Base-by-base conservation (phyloP, 2,329 filamentous ascomycete genomes). In the Scedosporium dehoogii region DNA sequence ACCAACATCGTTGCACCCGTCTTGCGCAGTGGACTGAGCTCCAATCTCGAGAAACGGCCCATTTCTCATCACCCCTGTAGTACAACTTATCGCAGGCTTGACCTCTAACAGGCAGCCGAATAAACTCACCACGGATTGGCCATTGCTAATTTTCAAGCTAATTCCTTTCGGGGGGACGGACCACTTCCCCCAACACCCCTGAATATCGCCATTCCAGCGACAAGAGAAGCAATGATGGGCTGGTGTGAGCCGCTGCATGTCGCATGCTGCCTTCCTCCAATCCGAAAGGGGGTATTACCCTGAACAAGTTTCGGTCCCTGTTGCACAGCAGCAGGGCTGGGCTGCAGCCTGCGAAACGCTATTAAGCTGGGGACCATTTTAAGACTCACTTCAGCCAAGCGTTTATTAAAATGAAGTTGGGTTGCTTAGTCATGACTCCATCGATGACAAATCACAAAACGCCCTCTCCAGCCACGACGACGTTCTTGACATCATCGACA, bases 351-450 rank as follows among this genome's bases (percentile, higher is more conserved):
- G 6, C 5, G 18, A 46, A n/a, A n/a, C n/a, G n/a, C n/a, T n/a
- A n/a, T n/a, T n/a, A 48, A 48, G 44, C n/a, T n/a, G n/a, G n/a
- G 44, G 7, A 21, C 6, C 44, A n/a, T 21, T 18, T 9, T 18
- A 9, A 48, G 3, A n/a, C 44, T 48, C n/a, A 29, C 48, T 60
- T 55, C 58, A 61, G 48, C 64, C 27, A 57, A 59, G n/a, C n/a
- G n/a, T n/a, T 25, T 21, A 29, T 51, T 56, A 51, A 55, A 58
- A 41, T 18, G 48, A 58, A 46, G 60, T 62, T 61, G 42, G 29
- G n/a, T 59, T 18, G 41, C 27, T 42, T 48, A 18, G 16, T 6
- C 60, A 21, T 25, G 14, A n/a, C n/a, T n/a, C 2, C n/a, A 21
- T 48, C 7, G 9, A 48, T 48, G n/a, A 48, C n/a, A 48, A 48